These are phyloP conservation scores for Thamnidium elegans DNA, from an alignment of 192 early-diverging fungal genomes.

Conservation along the genomic window DNA sequence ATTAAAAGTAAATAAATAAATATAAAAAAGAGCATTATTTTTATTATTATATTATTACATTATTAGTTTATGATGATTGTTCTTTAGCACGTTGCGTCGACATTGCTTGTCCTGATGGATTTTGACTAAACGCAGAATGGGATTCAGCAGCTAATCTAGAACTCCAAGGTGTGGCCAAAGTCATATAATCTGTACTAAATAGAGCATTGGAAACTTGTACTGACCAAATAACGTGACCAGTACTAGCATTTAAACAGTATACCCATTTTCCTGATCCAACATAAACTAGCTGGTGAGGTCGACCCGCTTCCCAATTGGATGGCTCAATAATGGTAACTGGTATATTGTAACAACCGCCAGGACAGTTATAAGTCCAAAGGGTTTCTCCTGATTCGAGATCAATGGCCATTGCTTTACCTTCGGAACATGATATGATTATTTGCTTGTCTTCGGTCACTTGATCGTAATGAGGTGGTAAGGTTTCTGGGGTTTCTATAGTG, in stretches of 20 bases:
- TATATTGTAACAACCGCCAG: slow-evolving; percentile 19
- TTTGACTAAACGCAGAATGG: slow-evolving; percentile 8
- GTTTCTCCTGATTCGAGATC: slow-evolving; percentile 12
- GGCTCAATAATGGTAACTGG: slow-evolving; percentile 19
- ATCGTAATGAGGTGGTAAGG: not conserved
- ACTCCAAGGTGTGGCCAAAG: slow-evolving; percentile 19
- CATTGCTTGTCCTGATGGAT: not conserved
- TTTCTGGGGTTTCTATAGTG: not conserved
- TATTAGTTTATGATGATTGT: no score
- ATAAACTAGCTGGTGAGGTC: slow-evolving; percentile 9
- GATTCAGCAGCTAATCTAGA: slow-evolving; percentile 19
- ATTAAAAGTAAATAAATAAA: no score
- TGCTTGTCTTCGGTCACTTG: not conserved
- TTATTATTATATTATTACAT: no score
- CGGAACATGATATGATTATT: slow-evolving; percentile 8
- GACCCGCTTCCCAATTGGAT: not conserved
- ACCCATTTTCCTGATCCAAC: slow-evolving; percentile 21
- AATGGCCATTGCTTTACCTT: slow-evolving; percentile 23
- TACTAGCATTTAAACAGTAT: slow-evolving; percentile 8
- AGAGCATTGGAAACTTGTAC: not conserved
- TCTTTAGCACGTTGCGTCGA: no score
- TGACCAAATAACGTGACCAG: slow-evolving; percentile 16
- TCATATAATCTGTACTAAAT: slow-evolving; percentile 5
- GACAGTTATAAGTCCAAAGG: slow-evolving; percentile 24
- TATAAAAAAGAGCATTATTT: no score